Conservation (phyloP, 1,139 yeast species). For the Sugiyamaella castrensis region DNA sequence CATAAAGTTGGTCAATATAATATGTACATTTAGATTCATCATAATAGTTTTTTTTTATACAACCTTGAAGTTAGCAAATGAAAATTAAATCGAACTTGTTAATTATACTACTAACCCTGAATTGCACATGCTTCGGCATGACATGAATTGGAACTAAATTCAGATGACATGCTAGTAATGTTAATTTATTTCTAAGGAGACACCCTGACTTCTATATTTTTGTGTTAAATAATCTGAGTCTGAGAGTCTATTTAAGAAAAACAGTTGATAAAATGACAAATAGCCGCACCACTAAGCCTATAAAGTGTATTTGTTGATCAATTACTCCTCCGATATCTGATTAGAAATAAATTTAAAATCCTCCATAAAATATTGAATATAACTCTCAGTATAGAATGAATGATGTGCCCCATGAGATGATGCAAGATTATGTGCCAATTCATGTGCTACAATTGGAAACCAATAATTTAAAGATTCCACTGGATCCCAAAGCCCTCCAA, state of each 20-base stretch:
- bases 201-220: constrained; percentile 2
- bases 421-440: constrained; percentile 42
- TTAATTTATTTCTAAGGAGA: not conserved
- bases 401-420: constrained; percentile 40
- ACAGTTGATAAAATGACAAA: too few relatives aligned
- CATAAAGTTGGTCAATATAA: constrained; percentile 57
- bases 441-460: constrained; percentile 43
- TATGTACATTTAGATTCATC: constrained; percentile 62
- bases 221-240: too few relatives aligned
- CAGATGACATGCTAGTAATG: not conserved
- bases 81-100: not conserved
- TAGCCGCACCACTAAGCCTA: too few relatives aligned
- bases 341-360: constrained; percentile 16
- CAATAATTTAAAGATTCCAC: constrained; percentile 36
- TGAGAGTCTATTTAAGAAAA: too few relatives aligned
- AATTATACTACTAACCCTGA: constrained; percentile 12
- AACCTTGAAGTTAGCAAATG: constrained; percentile 35
- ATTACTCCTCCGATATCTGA: not conserved
- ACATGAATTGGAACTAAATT: constrained; percentile 17
- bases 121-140: constrained; percentile 29
- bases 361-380: constrained; percentile 31
- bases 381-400: constrained; percentile 37
- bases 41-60: constrained; percentile 52
- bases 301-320: too few relatives aligned
- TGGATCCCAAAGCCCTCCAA: constrained; percentile 23